Conservation (phyloP, 352 stramenopile genomes). For the Phytophthora fragariae region DNA sequence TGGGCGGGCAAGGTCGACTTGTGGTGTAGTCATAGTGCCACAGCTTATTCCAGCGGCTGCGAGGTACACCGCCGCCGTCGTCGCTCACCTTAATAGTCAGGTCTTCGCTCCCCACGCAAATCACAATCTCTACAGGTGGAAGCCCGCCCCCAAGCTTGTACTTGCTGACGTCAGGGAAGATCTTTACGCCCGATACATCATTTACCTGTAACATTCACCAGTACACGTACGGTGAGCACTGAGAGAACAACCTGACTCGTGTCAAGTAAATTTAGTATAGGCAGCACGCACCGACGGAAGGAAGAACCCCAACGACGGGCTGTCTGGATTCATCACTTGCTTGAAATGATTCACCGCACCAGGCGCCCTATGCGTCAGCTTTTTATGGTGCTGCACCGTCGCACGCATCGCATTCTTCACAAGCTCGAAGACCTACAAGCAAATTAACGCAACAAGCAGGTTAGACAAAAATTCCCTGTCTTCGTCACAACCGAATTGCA, state of each 20-base stretch:
- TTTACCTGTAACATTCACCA: slow-evolving; percentile 30
- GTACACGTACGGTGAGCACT: not conserved
- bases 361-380: slow-evolving; percentile 57
- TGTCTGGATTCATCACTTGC: slow-evolving; percentile 76
- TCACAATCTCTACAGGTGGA: slow-evolving; percentile 97
- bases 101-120: slow-evolving; percentile 96
- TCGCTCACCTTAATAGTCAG: slow-evolving; percentile 99
- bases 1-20: slow-evolving; percentile 68
- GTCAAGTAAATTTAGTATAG: not conserved
- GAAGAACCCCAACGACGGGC: slow-evolving; percentile 73
- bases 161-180: slow-evolving; percentile 82
- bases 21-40: slow-evolving; percentile 99
- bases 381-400: slow-evolving; percentile 94
- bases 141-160: slow-evolving; percentile 63
- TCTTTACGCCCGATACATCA: slow-evolving; percentile 72
- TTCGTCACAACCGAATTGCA: not conserved
- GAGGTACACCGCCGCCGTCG: slow-evolving; percentile 97
- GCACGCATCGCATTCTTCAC: slow-evolving; percentile 99
- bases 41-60: slow-evolving; percentile 97
- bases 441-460: not conserved
- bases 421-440: slow-evolving; percentile 92
- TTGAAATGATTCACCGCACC: slow-evolving; percentile 58
- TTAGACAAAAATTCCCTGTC: not conserved
- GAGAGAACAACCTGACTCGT: not conserved
- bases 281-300: slow-evolving; percentile 59